Base-by-base conservation (phyloP, 2,329 filamentous ascomycete species). In the Hypoxylon sp. region DNA sequence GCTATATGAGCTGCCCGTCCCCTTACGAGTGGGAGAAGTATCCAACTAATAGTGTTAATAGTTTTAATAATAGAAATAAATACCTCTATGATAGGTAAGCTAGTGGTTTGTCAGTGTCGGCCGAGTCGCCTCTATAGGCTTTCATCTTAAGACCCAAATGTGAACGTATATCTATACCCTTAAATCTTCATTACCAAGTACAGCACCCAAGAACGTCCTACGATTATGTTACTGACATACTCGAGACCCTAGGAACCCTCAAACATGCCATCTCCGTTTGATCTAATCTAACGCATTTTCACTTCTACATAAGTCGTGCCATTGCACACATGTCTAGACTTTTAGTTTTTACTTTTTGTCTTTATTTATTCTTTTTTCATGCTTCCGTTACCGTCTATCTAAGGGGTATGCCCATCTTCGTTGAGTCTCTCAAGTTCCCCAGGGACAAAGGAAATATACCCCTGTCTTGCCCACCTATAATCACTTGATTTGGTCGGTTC, bases 301-400 rank as follows among this genome's bases (percentile, higher is more conserved):
- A 42, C n/a, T 19, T 19, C 39, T 10, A 22, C 17, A 13, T 22
- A 29, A 19, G n/a, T 9, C 26, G 1, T 51, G n/a, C 33, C 47
- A 19, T 9, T 9, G 19, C 24, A n/a, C 48, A 9, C 26, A 22
- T 31, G 29, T 1, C 14, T 29, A 9, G 29, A 35, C 48, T 48
- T 33, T 9, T 54, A 62, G 50, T 70, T 71, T 67, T 63, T 59
- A 65, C 53, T 73, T 71, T 70, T 69, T 67, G 42, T 69, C 58
- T 69, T 70, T 73, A 72, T 71, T 70, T 73, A 63, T 63, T 59
- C 50, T 73, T 74, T 73, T 73, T 70, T 71, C 64, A 63, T 75
- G 66, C 70, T 55, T 66, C 67, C 67, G 59, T 71, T 59, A 54
- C 66, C 72, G 71, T 75, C 72, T 76, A 74, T 74, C 47, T 60